A percentile compares a stretch with the other conserved stretches of the same genome.
Conservation (phyloP, 352 stramenopile genomes). For the Phytophthora sp. region DNA sequence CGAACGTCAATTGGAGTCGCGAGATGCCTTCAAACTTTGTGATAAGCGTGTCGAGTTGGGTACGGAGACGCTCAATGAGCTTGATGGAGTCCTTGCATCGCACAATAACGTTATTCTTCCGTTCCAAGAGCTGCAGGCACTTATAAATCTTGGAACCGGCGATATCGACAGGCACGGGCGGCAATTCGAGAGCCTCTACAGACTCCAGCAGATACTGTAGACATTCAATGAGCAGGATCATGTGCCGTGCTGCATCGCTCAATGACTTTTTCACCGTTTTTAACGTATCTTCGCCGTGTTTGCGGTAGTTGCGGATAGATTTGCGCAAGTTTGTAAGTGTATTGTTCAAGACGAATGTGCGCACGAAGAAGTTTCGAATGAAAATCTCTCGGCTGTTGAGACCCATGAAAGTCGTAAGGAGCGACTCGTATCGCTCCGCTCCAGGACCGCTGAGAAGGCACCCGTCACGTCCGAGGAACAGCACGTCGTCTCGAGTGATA, state of each 20-base stretch:
- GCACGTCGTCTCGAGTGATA: constrained; percentile 95
- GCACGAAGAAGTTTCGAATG: constrained; percentile 97
- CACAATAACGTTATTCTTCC: constrained; percentile 91
- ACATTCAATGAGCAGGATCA: constrained; percentile 97
- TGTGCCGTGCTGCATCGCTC: constrained; percentile 92
- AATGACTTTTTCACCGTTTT: constrained; percentile 86
- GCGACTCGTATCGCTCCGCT: constrained; percentile 94
- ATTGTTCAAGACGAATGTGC: constrained; percentile 96
- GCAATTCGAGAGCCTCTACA: constrained; percentile 89
- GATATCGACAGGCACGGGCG: constrained; percentile 52
- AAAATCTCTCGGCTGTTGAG: constrained; percentile 98
- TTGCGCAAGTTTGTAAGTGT: constrained; percentile 89
- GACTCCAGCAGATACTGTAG: constrained; percentile 96
- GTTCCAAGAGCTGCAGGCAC: constrained; percentile 88
- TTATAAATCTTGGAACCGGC: constrained; percentile 91
- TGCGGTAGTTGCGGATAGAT: constrained; percentile 88
- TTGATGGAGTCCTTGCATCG: constrained; percentile 96
- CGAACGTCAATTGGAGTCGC: constrained; percentile 87
- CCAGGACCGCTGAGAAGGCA: constrained; percentile 94
- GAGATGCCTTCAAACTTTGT: constrained; percentile 92
- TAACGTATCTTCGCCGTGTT: constrained; percentile 80
- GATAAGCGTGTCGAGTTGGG: constrained; percentile 92
- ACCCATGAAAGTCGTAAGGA: constrained; percentile 96
- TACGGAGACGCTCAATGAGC: constrained; percentile 91
- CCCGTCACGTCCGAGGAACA: constrained; percentile 95